phyloP scores from a whole-genome alignment of 768 basidiomycete genomes.

The Calvatia gigantea region DNA sequence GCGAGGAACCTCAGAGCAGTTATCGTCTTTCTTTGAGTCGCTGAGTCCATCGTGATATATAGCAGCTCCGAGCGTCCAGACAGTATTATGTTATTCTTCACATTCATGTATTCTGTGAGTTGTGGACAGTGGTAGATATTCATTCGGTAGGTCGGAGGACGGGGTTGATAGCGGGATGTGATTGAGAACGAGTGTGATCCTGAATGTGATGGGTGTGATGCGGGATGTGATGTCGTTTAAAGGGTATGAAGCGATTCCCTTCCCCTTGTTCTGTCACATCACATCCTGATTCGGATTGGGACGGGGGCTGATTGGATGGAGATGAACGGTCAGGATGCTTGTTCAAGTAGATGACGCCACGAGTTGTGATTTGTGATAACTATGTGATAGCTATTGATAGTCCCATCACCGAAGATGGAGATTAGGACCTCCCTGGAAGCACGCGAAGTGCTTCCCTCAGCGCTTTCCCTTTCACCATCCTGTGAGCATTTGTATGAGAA shows the following conservation, averaged over 20 bases:
- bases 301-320: not conserved
- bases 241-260: not conserved
- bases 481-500: no score
- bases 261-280: not conserved
- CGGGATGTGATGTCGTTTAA: not conserved
- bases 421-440: no score
- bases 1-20: not conserved
- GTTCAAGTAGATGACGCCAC: not conserved
- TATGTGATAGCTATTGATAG: not conserved
- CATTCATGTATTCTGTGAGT: constrained; percentile 9
- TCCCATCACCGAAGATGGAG: no score
- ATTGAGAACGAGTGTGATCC: constrained; percentile 1
- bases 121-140: not conserved
- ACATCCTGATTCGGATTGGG: not conserved
- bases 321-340: not conserved
- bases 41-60: constrained; percentile 9
- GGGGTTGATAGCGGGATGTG: constrained; percentile 1
- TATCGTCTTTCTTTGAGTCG: not conserved
- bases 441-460: no score
- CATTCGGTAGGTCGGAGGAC: not conserved
- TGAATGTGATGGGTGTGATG: constrained; percentile 2
- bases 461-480: no score
- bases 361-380: not conserved
- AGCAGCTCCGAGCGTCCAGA: not conserved
- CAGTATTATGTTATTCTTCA: constrained; percentile 11